Evolutionary conservation across 148 eudicot species (phyloP).

Genomic region (Rhododendron molle): DNA sequence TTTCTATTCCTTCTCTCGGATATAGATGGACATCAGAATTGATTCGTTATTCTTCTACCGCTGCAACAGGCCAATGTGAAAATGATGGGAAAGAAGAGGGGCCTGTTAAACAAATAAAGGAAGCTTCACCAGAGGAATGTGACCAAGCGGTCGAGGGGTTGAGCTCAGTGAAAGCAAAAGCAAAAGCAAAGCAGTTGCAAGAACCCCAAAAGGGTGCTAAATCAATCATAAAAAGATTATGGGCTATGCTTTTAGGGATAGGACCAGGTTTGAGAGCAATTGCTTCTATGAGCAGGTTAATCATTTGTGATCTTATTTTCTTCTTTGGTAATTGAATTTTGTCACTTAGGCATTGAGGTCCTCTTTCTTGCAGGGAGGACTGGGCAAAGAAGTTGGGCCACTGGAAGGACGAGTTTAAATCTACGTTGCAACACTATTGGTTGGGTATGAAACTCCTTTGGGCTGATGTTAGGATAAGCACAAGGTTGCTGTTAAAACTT

Average conservation of each 20-base stretch:
- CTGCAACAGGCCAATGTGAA: constrained; percentile 51
- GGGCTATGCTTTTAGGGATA: constrained; percentile 61
- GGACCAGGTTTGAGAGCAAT: constrained; percentile 78
- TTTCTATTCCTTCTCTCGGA: constrained; percentile 33
- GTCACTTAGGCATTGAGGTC: neutral
- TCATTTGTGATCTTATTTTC: neutral
- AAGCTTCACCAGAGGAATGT: constrained; percentile 93
- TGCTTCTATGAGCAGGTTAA: constrained; percentile 85
- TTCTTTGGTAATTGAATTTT: neutral
- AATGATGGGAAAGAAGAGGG: constrained; percentile 48
- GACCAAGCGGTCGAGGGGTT: constrained; percentile 85
- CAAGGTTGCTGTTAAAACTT: constrained; percentile 70
- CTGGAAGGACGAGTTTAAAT: constrained; percentile 77
- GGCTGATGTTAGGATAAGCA: constrained; percentile 78
- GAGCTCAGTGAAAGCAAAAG: constrained; percentile 58
- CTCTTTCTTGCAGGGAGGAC: constrained; percentile 51
- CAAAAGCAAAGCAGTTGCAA: constrained; percentile 55
- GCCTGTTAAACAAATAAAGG: constrained; percentile 59
- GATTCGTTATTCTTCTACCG: constrained; percentile 38
- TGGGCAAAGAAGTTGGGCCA: constrained; percentile 75
- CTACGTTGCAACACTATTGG: constrained; percentile 82
- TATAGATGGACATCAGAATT: constrained; percentile 20
- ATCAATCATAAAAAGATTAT: constrained; percentile 38
- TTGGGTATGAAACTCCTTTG: constrained; percentile 73
- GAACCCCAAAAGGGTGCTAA: constrained; percentile 41